A percentile compares a stretch with the other conserved stretches of the same genome.
phyloP scores from a whole-genome alignment of 1,139 yeast species.

The Diutina scorzettiae region DNA sequence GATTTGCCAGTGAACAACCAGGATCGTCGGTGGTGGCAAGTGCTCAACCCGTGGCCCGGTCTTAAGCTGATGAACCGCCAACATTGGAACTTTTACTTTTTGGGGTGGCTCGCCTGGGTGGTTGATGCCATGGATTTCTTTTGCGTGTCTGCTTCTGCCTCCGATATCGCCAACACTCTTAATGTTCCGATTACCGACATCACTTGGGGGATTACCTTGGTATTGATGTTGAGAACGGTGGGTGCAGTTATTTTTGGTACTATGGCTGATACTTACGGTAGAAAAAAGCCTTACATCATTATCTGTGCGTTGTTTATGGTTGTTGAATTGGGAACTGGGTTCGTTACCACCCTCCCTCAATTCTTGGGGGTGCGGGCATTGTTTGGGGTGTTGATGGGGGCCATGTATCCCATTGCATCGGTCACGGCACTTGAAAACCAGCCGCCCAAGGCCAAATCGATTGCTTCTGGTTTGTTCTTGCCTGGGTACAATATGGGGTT shows the following conservation, averaged over 20 bases:
- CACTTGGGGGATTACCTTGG: conserved; percentile 75
- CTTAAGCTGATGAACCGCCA: conserved; percentile 29
- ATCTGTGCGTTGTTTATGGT: conserved; percentile 42
- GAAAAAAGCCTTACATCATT: conserved; percentile 56
- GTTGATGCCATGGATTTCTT: conserved; percentile 76
- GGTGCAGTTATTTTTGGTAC: conserved; percentile 66
- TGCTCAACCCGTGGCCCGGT: conserved; percentile 42
- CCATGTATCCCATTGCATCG: conserved; percentile 55
- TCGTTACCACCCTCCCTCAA: conserved; percentile 49
- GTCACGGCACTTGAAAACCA: conserved; percentile 39
- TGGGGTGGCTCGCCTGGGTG: conserved; percentile 66
- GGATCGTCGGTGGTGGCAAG: neutral
- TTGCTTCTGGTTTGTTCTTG: conserved; percentile 56
- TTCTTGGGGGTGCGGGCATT: conserved; percentile 59
- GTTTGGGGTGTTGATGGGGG: conserved; percentile 67
- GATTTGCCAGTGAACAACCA: neutral
- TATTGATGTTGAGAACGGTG: conserved; percentile 67
- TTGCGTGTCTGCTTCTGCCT: conserved; percentile 50
- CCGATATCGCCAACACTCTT: conserved; percentile 42
- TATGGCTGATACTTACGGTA: conserved; percentile 55
- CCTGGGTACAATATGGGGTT: conserved; percentile 70
- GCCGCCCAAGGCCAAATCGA: conserved; percentile 41
- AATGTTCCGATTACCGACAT: conserved; percentile 38
- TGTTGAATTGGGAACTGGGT: conserved; percentile 64
- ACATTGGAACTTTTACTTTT: conserved; percentile 52